phyloP scores from a whole-genome alignment of 345 rosid species.

The Linum trigynum region DNA sequence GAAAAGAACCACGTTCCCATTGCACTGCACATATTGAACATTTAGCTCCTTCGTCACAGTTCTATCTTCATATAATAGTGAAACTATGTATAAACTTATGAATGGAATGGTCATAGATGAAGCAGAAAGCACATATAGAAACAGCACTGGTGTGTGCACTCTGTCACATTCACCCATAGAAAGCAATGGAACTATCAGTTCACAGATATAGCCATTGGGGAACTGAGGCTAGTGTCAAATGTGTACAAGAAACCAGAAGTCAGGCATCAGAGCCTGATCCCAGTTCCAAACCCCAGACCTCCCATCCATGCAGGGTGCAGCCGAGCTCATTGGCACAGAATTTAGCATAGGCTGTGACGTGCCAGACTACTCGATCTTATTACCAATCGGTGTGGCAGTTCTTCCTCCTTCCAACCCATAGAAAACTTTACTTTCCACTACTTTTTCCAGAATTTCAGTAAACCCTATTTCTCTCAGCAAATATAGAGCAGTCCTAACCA shows the following conservation, averaged over 20 bases:
- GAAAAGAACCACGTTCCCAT: constrained; percentile 96
- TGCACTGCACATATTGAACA: constrained; percentile 44
- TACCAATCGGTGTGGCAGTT: too few species aligned
- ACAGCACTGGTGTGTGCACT: not conserved
- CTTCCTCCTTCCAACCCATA: too few species aligned
- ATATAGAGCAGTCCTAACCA: too few species aligned
- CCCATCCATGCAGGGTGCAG: not conserved
- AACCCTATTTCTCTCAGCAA: too few species aligned
- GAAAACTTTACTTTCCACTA: too few species aligned
- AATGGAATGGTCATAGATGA: not conserved
- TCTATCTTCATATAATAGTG: not conserved
- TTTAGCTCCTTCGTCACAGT: not conserved
- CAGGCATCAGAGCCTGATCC: not conserved
- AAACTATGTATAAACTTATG: not conserved
- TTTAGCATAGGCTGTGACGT: too few species aligned
- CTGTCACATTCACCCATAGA: not conserved
- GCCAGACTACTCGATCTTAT: not conserved
- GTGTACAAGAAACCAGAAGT: not conserved
- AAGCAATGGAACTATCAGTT: not conserved
- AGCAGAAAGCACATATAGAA: not conserved
- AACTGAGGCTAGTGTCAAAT: too few species aligned
- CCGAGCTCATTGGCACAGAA: too few species aligned
- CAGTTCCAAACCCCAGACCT: not conserved
- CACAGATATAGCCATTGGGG: not conserved
- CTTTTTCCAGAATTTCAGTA: too few species aligned